Conservation (phyloP, 108 stramenopile species). For the Fistulifera solaris region DNA sequence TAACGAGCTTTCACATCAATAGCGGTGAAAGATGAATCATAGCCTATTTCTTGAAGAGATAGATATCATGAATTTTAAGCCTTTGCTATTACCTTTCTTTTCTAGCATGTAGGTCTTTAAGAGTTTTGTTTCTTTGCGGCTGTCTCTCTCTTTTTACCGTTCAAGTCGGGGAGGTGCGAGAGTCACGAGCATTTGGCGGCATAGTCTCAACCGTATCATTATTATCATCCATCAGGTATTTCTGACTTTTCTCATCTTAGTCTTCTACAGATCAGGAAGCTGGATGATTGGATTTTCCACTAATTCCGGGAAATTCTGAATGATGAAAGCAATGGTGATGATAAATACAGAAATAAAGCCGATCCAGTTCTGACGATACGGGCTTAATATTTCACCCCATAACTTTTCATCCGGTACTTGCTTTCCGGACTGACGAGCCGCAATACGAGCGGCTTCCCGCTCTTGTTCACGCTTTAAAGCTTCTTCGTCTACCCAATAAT, state of each 20-base stretch:
- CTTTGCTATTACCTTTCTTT: too few species aligned
- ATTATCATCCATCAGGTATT: too few species aligned
- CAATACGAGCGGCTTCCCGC: constrained; percentile 34
- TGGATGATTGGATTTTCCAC: constrained; percentile 51
- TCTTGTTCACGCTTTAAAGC: constrained; percentile 40
- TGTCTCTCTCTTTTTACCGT: too few species aligned
- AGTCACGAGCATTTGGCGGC: too few species aligned
- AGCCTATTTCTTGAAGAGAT: too few species aligned
- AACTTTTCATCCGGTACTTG: constrained; percentile 64
- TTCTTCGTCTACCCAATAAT: constrained; percentile 79
- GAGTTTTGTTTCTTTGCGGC: too few species aligned
- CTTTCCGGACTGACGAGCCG: constrained; percentile 32
- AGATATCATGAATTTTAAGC: too few species aligned
- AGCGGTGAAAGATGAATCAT: too few species aligned
- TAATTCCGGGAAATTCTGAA: constrained; percentile 68
- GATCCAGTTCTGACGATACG: constrained; percentile 87
- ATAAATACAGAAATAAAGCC: constrained; percentile 64
- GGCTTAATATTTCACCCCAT: constrained; percentile 54
- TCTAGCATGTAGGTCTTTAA: too few species aligned
- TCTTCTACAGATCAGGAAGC: constrained; percentile 61
- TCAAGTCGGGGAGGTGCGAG: too few species aligned
- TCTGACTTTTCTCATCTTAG: neutral
- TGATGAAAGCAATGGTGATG: constrained; percentile 49
- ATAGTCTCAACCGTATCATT: too few species aligned
- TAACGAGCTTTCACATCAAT: too few species aligned